phyloP scores from a whole-genome alignment of 148 eudicot genomes.

The Silene conica region DNA sequence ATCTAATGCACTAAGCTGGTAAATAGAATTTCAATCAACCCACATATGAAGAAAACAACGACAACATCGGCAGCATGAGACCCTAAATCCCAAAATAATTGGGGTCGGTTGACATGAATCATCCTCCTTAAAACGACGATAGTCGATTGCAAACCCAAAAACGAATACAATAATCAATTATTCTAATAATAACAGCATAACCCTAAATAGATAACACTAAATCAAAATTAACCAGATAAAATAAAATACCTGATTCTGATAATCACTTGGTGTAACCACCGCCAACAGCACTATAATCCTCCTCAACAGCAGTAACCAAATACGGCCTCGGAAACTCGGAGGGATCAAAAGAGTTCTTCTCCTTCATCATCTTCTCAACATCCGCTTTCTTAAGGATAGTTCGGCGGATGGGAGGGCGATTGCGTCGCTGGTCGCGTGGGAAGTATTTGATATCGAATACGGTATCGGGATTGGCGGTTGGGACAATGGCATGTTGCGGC shows the following conservation, averaged over 20 bases:
- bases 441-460: slow-evolving; percentile 85
- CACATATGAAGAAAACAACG: no score
- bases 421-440: slow-evolving; percentile 81
- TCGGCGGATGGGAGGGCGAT: slow-evolving; percentile 63
- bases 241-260: not conserved
- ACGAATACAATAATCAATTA: no score
- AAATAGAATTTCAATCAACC: no score
- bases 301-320: slow-evolving; percentile 38
- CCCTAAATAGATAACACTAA: no score
- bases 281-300: slow-evolving; percentile 51
- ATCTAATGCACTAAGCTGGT: no score
- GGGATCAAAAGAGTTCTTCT: slow-evolving; percentile 40
- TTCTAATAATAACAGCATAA: no score
- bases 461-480: slow-evolving; percentile 60
- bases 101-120: no score
- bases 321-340: slow-evolving; percentile 55
- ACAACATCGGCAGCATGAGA: no score
- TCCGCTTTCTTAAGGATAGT: slow-evolving; percentile 66
- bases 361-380: slow-evolving; percentile 57
- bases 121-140: no score
- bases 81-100: no score
- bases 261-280: slow-evolving; percentile 44
- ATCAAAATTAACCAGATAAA: no score
- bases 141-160: no score
- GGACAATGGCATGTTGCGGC: slow-evolving; percentile 56